Conservation (phyloP, 2,329 filamentous ascomycete species). For the Xylaria sp. region DNA sequence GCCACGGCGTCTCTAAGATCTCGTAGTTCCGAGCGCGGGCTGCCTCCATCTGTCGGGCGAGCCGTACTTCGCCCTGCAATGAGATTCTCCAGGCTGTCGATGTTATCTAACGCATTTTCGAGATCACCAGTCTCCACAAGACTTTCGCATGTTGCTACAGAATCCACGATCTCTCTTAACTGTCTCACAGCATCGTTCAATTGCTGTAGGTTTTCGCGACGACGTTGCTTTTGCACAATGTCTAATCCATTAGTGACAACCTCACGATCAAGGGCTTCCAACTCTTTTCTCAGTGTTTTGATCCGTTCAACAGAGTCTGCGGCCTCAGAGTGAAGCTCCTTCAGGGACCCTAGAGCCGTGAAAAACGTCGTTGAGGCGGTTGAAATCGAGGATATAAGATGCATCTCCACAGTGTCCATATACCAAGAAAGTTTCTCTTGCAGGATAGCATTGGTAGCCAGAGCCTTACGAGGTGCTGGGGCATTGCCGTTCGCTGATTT, state of each 20-base stretch:
- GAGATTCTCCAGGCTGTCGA: slow-evolving; percentile 81
- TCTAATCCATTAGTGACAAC: slow-evolving; percentile 87
- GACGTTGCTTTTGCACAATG: slow-evolving; percentile 83
- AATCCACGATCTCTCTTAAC: slow-evolving; percentile 80
- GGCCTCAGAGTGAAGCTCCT: slow-evolving; percentile 91
- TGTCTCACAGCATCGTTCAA: slow-evolving; percentile 86
- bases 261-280: slow-evolving; percentile 84
- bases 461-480: slow-evolving; percentile 78
- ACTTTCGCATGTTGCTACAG: slow-evolving; percentile 79
- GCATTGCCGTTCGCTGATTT: slow-evolving; percentile 66
- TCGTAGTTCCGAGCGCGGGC: slow-evolving; percentile 58
- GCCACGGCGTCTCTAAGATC: slow-evolving; percentile 83
- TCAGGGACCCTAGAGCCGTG: slow-evolving; percentile 87
- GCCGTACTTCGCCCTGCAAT: slow-evolving; percentile 76
- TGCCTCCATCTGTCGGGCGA: slow-evolving; percentile 43
- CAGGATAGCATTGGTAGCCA: slow-evolving; percentile 95
- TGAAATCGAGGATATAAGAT: slow-evolving; percentile 95
- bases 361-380: slow-evolving; percentile 97
- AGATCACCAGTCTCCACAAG: slow-evolving; percentile 86
- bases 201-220: slow-evolving; percentile 85
- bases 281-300: slow-evolving; percentile 79
- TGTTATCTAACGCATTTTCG: slow-evolving; percentile 79
- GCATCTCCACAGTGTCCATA: slow-evolving; percentile 98
- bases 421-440: slow-evolving; percentile 99
- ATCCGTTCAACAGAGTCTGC: slow-evolving; percentile 91